A percentile compares a stretch with the other conserved stretches of the same genome.
phyloP scores from a whole-genome alignment of 306 rosid species.

The Mimosa bimucronata region DNA sequence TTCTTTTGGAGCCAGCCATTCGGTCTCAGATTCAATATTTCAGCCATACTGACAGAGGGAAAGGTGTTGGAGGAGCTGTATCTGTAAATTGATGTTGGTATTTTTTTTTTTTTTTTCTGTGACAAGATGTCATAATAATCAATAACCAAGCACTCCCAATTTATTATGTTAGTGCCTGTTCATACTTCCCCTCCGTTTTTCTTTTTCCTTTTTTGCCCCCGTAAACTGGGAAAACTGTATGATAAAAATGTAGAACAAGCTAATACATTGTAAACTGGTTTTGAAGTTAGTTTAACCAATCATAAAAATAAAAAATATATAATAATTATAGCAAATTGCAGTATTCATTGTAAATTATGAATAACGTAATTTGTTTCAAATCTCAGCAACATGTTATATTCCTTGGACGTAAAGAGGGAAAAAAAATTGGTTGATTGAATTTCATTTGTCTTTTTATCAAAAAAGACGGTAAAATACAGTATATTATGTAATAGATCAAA shows the following conservation, averaged over 20 bases:
- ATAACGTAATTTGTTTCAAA: too few relatives aligned
- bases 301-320: too few relatives aligned
- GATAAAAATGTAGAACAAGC: background rate
- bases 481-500: too few relatives aligned
- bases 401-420: too few relatives aligned
- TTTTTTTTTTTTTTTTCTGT: constrained; percentile 47
- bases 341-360: too few relatives aligned
- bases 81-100: constrained; percentile 53
- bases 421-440: too few relatives aligned
- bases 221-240: background rate
- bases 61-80: constrained; percentile 51
- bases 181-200: background rate
- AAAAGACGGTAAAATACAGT: too few relatives aligned
- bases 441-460: too few relatives aligned
- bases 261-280: background rate
- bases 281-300: too few relatives aligned
- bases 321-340: background rate
- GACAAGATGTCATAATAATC: constrained; percentile 43
- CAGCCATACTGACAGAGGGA: constrained; percentile 11
- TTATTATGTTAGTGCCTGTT: background rate
- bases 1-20: constrained; percentile 69
- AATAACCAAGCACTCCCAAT: constrained; percentile 36
- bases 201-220: background rate
- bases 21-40: constrained; percentile 37
- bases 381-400: too few relatives aligned